phyloP scores from a whole-genome alignment of 1,284 basidiomycete species.

The Apiotrichum gamsii region DNA sequence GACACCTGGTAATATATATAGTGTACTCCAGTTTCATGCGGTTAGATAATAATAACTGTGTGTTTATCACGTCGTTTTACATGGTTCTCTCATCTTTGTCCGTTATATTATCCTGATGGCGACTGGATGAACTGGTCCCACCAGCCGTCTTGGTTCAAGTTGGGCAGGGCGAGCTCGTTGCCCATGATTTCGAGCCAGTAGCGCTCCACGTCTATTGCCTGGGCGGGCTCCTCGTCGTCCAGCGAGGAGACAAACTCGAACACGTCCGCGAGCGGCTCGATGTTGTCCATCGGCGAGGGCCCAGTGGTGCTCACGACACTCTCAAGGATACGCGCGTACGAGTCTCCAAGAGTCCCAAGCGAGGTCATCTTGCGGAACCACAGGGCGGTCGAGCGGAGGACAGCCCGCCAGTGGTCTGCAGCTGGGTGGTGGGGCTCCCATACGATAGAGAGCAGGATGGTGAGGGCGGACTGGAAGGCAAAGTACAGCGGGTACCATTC shows the following conservation, averaged over 20 bases:
- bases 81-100: too few relatives aligned
- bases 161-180: conserved; percentile 4
- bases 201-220: conserved; percentile 18
- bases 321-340: background rate
- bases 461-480: conserved; percentile 19
- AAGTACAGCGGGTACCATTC: conserved; percentile 25
- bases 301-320: too few relatives aligned
- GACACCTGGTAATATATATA: too few relatives aligned
- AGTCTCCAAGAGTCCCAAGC: conserved; percentile 5
- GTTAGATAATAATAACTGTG: too few relatives aligned
- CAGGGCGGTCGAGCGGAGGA: conserved; percentile 3
- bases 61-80: too few relatives aligned
- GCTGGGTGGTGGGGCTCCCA: conserved; percentile 16
- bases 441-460: conserved; percentile 17
- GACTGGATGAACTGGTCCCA: background rate
- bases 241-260: background rate
- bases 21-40: too few relatives aligned
- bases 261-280: too few relatives aligned
- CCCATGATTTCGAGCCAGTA: conserved; percentile 19
- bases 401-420: conserved; percentile 4
- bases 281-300: too few relatives aligned
- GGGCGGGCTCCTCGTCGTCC: background rate
- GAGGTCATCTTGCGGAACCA: conserved; percentile 14
- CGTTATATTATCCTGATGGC: too few relatives aligned
- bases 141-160: background rate